A percentile compares a stretch with the other conserved stretches of the same genome.
Evolutionary conservation across 2,329 filamentous ascomycete genomes (phyloP).

Genomic region (Trichophyton verrucosum): DNA sequence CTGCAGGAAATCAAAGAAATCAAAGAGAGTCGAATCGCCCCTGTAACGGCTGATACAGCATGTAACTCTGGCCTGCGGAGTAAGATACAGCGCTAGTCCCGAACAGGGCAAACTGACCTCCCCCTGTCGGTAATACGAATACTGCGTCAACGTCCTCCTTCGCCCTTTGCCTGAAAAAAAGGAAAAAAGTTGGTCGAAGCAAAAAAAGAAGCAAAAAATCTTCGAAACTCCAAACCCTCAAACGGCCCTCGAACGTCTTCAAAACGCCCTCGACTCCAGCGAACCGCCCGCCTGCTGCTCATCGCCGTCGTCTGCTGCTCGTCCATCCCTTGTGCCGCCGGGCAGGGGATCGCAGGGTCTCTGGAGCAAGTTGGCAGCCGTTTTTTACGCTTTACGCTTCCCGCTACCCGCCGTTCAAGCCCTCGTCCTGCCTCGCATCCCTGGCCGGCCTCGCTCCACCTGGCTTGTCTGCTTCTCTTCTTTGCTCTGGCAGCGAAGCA

Average conservation of each 20-base stretch:
- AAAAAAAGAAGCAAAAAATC: neutral
- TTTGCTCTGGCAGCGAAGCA: neutral
- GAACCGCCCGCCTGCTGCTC: neutral
- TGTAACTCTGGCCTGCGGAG: neutral
- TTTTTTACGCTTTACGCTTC: conserved; percentile 1
- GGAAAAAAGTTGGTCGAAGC: neutral
- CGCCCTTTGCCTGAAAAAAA: neutral
- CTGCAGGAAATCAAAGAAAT: neutral
- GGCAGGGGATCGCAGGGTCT: neutral
- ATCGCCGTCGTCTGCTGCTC: neutral
- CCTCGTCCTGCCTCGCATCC: neutral
- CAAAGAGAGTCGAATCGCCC: neutral
- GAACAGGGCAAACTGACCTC: neutral
- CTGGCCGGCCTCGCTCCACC: neutral
- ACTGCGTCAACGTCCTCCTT: neutral
- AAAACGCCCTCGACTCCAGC: neutral
- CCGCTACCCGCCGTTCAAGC: neutral
- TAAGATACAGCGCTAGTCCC: neutral
- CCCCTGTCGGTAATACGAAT: neutral
- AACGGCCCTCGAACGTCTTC: neutral
- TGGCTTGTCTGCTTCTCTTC: neutral
- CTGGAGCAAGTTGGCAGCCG: neutral
- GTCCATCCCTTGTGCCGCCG: neutral
- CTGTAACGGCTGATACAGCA: neutral
- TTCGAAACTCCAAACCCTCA: neutral